These are phyloP conservation scores for Dunaliella primolecta DNA, from an alignment of 139 green algal genomes.

Conservation along the genomic window DNA sequence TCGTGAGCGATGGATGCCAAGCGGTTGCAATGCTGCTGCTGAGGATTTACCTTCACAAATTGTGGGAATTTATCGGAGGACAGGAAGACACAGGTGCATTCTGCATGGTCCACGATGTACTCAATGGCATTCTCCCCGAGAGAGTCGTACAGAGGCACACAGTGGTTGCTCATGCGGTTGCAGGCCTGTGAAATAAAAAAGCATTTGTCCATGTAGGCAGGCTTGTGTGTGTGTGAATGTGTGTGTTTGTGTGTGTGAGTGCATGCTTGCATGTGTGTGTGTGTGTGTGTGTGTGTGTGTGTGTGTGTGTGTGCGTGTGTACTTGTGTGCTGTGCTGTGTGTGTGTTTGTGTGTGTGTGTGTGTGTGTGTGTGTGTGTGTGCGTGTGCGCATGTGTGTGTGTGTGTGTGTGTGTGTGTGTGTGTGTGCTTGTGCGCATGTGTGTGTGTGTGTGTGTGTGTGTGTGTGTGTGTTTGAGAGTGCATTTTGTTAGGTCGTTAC, in stretches of 20 bases:
- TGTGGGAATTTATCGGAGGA: conserved; percentile 59
- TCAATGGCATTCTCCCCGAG: conserved; percentile 90
- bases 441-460: background rate
- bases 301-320: background rate
- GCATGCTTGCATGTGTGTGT: background rate
- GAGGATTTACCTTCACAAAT: conserved; percentile 46
- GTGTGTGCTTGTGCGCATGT: background rate
- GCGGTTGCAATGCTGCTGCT: no score
- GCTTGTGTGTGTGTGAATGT: background rate
- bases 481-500: no score
- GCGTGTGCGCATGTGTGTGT: no score
- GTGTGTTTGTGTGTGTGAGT: background rate
- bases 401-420: background rate
- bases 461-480: no score
- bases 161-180: conserved; percentile 80
- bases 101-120: conserved; percentile 85
- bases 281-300: background rate
- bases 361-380: no score
- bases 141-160: conserved; percentile 94
- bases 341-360: background rate
- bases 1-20: no score
- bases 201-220: background rate
- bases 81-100: conserved; percentile 55
- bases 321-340: background rate
- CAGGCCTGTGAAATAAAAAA: conserved; percentile 68